A percentile compares a stretch with the other conserved stretches of the same genome.
Evolutionary conservation across 306 rosid species (phyloP).

Genomic region (Fragaria iinumae): DNA sequence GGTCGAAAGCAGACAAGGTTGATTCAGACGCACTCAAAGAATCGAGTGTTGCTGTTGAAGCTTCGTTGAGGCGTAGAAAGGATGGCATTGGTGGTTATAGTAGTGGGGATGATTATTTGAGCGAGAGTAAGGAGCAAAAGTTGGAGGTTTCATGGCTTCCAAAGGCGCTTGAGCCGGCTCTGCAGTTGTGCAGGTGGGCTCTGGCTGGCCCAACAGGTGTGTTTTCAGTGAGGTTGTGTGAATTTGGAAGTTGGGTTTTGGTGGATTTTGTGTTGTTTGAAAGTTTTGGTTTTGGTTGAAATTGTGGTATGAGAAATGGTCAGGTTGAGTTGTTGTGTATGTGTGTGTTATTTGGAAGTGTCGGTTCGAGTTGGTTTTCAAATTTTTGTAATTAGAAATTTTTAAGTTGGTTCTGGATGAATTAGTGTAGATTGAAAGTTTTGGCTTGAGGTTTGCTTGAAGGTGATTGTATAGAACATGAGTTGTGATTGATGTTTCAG

Average conservation of each 20-base stretch:
- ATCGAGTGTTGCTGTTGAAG: conserved; percentile 25
- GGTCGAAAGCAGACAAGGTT: conserved; percentile 47
- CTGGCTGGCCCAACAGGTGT: conserved; percentile 66
- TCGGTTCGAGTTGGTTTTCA: neutral
- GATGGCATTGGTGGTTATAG: conserved; percentile 37
- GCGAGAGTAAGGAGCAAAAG: conserved; percentile 55
- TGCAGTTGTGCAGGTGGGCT: conserved; percentile 84
- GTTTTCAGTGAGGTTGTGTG: conserved; percentile 27
- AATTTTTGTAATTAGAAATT: neutral
- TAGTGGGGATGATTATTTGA: conserved; percentile 52
- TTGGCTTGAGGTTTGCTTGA: neutral
- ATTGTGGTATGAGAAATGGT: no score
- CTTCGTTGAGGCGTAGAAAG: conserved; percentile 33
- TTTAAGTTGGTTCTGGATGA: neutral
- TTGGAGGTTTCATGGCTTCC: conserved; percentile 84
- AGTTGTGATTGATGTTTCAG: neutral
- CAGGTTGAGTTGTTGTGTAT: no score
- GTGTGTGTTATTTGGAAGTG: no score
- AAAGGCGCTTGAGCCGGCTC: conserved; percentile 85
- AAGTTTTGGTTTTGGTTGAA: neutral
- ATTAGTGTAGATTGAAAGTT: no score
- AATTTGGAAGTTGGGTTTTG: neutral
- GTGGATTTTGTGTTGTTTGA: neutral
- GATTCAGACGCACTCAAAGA: conserved; percentile 39
- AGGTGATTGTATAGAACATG: neutral